A percentile compares a stretch with the other conserved stretches of the same genome.
Conservation (phyloP, 306 rosid genomes). For the Begonia fuchsioides region DNA sequence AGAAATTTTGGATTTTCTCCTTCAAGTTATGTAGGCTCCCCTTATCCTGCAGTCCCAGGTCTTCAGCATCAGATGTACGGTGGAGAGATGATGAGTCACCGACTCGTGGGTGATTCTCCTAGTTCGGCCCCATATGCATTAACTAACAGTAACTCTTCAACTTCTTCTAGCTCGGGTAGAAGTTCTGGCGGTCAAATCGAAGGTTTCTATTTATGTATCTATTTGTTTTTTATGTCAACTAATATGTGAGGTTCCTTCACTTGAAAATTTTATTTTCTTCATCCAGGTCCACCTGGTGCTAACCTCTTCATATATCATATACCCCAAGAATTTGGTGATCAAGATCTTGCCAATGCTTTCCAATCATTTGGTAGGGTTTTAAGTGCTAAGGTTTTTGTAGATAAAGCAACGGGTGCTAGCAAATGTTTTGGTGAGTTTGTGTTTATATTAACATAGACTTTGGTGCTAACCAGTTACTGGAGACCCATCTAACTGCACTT, state of each 20-base stretch:
- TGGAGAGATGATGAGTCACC: slow-evolving; percentile 66
- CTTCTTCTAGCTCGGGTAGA: slow-evolving; percentile 51
- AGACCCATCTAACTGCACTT: slow-evolving; percentile 15
- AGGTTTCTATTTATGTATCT: slow-evolving; percentile 38
- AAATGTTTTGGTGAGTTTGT: slow-evolving; percentile 84
- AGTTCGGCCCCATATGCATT: slow-evolving; percentile 54
- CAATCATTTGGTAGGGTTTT: slow-evolving; percentile 83
- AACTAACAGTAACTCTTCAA: slow-evolving; percentile 31
- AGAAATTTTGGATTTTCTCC: slow-evolving; percentile 67
- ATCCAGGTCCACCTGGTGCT: slow-evolving; percentile 92
- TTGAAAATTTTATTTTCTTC: not conserved
- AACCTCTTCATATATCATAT: slow-evolving; percentile 96
- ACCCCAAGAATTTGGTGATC: slow-evolving; percentile 96
- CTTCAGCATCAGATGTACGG: slow-evolving; percentile 78
- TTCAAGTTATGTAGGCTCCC: slow-evolving; percentile 54
- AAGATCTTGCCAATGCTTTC: slow-evolving; percentile 76
- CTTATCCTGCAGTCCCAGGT: slow-evolving; percentile 70
- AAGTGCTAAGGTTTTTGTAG: slow-evolving; percentile 95
- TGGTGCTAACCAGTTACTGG: slow-evolving; percentile 6
- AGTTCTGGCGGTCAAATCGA: slow-evolving; percentile 69
- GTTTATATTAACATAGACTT: slow-evolving; percentile 11
- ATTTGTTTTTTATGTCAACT: slow-evolving; percentile 1
- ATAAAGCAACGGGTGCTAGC: slow-evolving; percentile 95
- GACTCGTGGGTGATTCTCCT: slow-evolving; percentile 55
- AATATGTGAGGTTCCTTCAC: not conserved